phyloP scores from a whole-genome alignment of 768 basidiomycete species.

The Podaxis mareebaensis region DNA sequence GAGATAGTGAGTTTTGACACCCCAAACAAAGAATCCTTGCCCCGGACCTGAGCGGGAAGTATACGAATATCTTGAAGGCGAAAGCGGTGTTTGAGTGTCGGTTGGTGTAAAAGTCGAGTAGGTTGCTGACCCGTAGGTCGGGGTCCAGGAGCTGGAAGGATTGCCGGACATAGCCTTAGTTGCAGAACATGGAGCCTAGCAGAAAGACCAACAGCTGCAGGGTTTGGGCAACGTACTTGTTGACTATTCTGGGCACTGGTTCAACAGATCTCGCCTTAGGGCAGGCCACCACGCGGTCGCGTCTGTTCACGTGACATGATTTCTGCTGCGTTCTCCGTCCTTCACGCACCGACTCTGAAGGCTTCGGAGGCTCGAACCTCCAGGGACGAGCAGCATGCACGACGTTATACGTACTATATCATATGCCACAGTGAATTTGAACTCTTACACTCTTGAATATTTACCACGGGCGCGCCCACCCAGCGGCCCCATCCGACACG shows the following conservation, averaged over 20 bases:
- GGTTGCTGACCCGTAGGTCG: conserved; percentile 59
- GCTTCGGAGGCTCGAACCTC: no score
- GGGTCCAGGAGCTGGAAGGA: conserved; percentile 57
- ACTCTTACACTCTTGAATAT: no score
- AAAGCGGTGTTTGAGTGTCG: conserved; percentile 48
- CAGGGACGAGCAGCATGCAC: no score
- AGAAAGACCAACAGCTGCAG: conserved; percentile 11
- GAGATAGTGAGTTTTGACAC: conserved; percentile 25
- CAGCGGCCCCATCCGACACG: no score
- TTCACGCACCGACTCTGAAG: no score
- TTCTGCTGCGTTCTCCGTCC: no score
- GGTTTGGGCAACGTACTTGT: conserved; percentile 1
- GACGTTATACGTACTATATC: no score
- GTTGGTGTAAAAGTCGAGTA: conserved; percentile 51
- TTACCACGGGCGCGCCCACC: no score
- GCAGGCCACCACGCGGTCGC: conserved; percentile 27
- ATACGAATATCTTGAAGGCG: conserved; percentile 62
- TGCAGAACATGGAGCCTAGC: conserved; percentile 14
- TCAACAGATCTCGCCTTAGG: conserved; percentile 28
- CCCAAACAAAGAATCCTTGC: conserved; percentile 19
- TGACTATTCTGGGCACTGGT: conserved; percentile 18
- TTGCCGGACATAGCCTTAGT: conserved; percentile 35
- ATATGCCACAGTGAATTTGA: no score
- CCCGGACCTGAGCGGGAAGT: conserved; percentile 54
- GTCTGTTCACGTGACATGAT: conserved; percentile 24